phyloP scores from a whole-genome alignment of 2,329 filamentous ascomycete species.

The Xylariaceae sp. region DNA sequence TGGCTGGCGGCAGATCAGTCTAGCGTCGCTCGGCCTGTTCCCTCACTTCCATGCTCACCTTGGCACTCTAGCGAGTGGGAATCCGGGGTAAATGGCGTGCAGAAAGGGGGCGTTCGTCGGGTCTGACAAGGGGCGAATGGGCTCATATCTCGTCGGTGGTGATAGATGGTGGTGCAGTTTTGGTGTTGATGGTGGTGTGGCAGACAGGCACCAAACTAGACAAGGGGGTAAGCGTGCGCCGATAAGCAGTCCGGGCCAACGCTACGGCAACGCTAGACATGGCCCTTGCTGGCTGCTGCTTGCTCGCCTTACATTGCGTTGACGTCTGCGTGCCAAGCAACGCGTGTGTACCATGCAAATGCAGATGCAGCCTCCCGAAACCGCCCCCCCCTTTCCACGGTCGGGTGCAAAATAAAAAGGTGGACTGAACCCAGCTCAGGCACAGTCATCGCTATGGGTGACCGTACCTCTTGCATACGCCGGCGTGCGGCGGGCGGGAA shows the following conservation, averaged over 20 bases:
- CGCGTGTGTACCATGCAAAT: slow-evolving; percentile 17
- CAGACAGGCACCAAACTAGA: slow-evolving; percentile 38
- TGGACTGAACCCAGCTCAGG: too few relatives aligned
- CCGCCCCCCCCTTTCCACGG: too few relatives aligned
- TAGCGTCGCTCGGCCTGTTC: slow-evolving; percentile 20
- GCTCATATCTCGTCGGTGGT: neutral
- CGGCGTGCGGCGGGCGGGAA: too few relatives aligned
- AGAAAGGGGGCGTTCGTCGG: neutral
- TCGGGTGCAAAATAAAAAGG: too few relatives aligned
- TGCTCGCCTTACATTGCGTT: too few relatives aligned
- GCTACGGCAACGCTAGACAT: slow-evolving; percentile 30
- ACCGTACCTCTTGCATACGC: too few relatives aligned
- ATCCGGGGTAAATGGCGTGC: slow-evolving; percentile 25
- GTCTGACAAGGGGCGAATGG: neutral
- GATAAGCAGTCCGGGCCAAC: slow-evolving; percentile 27
- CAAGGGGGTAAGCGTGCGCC: slow-evolving; percentile 34
- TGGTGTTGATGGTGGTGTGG: slow-evolving; percentile 32
- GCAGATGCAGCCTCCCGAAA: slow-evolving; percentile 12
- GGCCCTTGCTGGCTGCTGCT: slow-evolving; percentile 17
- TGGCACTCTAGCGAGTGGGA: slow-evolving; percentile 19
- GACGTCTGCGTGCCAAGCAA: neutral
- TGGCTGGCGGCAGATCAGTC: slow-evolving; percentile 14
- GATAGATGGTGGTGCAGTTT: slow-evolving; percentile 21
- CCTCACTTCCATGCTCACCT: slow-evolving; percentile 13
- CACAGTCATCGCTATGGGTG: too few relatives aligned